Base-by-base conservation (phyloP, 768 basidiomycete species). In the Gautieria morchelliformis region DNA sequence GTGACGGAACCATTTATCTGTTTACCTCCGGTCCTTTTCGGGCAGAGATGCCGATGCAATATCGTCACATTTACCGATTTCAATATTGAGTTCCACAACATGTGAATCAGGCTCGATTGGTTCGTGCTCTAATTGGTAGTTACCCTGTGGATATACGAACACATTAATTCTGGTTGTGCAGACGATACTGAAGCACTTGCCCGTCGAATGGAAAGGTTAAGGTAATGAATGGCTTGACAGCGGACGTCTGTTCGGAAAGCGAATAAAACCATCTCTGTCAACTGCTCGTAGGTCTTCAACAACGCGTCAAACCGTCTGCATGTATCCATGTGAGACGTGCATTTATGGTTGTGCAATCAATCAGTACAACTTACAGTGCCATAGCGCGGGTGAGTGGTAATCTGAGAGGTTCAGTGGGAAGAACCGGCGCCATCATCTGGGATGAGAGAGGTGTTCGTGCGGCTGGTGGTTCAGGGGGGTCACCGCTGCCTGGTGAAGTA, bases 91-190 rank as follows among this genome's bases (percentile, higher is more conserved):
- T 67, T 95, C 92, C 32, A 87, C 75, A 51, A 96, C 78, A 65
- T 92, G 84, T 9, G 90, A 83, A 67, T 98, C 95, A 0, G 93
- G 95, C 64, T 95, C 93, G n/a, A 81, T 77, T 5, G 86, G 85
- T 68, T 94, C 93, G 60, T 83, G 80, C 27, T 89, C 85, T 24
- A 91, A 76, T 49, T 78, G 75, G 67, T 95, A 95, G 60, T 89
- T 87, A 37, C 93, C 92, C 93, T 96, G 62, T 5, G 63, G 41
- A 46, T 19, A 35, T 39, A 17, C 33, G 49, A 59, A 60, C 45
- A 61, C 58, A 59, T 54, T 52, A 33, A 40, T 22, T 12, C 8
- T 37, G 20, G 52, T 6, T 5, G 51, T 47, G 49, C 24, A 24
- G 24, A 48, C 33, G 6, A 56, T 20, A 12, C 30, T 35, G 24